Percentiles rank a stretch among this genome's conserved stretches.
Evolutionary conservation across 257 asterid species (phyloP).

Genomic region (Solanum pennellii): DNA sequence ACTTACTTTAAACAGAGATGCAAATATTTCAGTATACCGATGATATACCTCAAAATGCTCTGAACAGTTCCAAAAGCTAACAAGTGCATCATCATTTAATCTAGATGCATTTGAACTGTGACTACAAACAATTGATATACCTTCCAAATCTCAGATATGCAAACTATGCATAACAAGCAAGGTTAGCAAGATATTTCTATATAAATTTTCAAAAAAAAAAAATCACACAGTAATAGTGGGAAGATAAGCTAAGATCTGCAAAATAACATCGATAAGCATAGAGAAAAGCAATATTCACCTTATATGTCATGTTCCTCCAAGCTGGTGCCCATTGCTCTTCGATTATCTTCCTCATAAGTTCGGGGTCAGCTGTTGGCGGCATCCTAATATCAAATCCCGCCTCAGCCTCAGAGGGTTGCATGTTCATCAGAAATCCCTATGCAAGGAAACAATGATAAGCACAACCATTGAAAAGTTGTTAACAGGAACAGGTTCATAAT

Average conservation of each 20-base stretch:
- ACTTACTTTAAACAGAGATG: not conserved
- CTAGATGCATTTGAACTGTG: not conserved
- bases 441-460: not conserved
- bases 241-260: not conserved
- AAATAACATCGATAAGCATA: not conserved
- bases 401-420: conserved; percentile 95
- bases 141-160: not conserved
- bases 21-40: not conserved
- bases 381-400: conserved; percentile 86
- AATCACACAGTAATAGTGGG: not conserved
- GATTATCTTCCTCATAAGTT: conserved; percentile 55
- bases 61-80: not conserved
- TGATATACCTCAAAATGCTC: not conserved
- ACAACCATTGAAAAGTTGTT: not conserved
- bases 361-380: conserved; percentile 73
- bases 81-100: not conserved
- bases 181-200: not conserved
- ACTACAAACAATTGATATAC: not conserved
- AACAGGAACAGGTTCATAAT: not conserved
- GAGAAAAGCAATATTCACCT: conserved; percentile 28
- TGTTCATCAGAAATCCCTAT: conserved; percentile 84
- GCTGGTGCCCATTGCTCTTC: conserved; percentile 91
- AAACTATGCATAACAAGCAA: not conserved
- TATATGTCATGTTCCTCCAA: conserved; percentile 74
- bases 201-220: not conserved